Evolutionary conservation across 2,329 filamentous ascomycete genomes (phyloP), one percentile per base, ranked within the genome.

Genomic region (Fusarium euwallaceae): DNA sequence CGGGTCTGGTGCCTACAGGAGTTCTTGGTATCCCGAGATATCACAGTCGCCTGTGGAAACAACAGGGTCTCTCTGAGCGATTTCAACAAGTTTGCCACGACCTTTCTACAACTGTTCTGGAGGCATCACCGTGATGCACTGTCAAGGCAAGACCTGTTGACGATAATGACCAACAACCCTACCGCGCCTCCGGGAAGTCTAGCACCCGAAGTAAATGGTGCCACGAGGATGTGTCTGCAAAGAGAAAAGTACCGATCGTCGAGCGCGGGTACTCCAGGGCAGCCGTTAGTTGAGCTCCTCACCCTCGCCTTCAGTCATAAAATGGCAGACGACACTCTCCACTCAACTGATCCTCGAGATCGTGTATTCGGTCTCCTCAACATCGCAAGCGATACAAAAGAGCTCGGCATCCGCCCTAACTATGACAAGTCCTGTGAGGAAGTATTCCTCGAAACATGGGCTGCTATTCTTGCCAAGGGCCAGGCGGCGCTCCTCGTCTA

Each of bases 211-310:
- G 27, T 27, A 27, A 27, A 27, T 27, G 45, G 45, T 8, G 45
- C 45, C 4, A 51, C 22, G 2, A 27, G 24, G 22, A 51, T 51
- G 45, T 29, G 5, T 9, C 45, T 6, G 7, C 45, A 51, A 12
- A 1, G 45, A 29, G 45, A 51, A 6, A 1, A 2, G 22, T 51
- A 22, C 45, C 20, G 45, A 27, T 24, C 22, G 20, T 10, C 14
- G 6, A 2, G 4, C 6, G 0, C 8, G 6, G 22, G 22, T 22
- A 51, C 12, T 1, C 1, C 2, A 1, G 20, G 11, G 45, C 45
- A 29, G 24, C 24, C 22, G 3, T 29, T 51, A 12, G 16, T 29
- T 6, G 24, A 51, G 1, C 45, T 51, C 11, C 45, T 51, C 22
- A 9, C 24, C 43, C 20, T 7, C 11, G 27, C 27, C 27, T 27